These are phyloP conservation scores for Puccinia hordei DNA, from an alignment of 1,284 basidiomycete species.

Conservation along the genomic window DNA sequence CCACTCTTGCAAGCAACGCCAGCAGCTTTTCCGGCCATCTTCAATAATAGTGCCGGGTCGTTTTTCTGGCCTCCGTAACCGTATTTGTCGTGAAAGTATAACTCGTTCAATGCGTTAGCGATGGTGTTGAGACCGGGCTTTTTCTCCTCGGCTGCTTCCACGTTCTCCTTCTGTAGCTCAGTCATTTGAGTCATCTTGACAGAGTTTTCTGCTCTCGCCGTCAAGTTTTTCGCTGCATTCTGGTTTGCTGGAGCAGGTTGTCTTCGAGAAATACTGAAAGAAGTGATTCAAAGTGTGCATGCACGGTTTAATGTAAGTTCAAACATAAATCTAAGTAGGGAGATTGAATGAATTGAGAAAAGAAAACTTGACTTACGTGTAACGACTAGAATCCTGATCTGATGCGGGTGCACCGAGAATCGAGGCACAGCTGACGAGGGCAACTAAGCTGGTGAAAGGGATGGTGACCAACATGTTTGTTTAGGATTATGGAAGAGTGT, in stretches of 20 bases:
- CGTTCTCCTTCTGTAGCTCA: constrained; percentile 12
- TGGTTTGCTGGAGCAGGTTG: not conserved
- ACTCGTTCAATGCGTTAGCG: constrained; percentile 13
- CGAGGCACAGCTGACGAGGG: constrained; percentile 22
- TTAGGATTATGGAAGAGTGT: not conserved
- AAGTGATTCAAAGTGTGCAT: not conserved
- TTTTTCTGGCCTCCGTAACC: not conserved
- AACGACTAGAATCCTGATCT: not conserved
- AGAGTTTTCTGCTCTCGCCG: not conserved
- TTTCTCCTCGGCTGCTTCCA: constrained; percentile 31
- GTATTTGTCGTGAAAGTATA: constrained; percentile 34
- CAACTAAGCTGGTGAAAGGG: constrained; percentile 10
- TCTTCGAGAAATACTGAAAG: not conserved
- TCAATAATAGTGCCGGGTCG: constrained; percentile 3
- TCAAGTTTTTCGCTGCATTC: not conserved
- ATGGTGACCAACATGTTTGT: constrained; percentile 7
- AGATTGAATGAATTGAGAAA: not conserved
- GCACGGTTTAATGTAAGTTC: not conserved
- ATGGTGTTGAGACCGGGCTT: constrained; percentile 27
- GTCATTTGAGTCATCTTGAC: not conserved
- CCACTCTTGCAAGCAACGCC: not conserved
- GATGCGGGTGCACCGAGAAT: not conserved
- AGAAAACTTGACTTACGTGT: not conserved
- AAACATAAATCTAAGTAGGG: too few relatives aligned
- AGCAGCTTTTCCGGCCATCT: constrained; percentile 19